phyloP scores from a whole-genome alignment of 495 filamentous ascomycete genomes.

The Pyronema domesticum region DNA sequence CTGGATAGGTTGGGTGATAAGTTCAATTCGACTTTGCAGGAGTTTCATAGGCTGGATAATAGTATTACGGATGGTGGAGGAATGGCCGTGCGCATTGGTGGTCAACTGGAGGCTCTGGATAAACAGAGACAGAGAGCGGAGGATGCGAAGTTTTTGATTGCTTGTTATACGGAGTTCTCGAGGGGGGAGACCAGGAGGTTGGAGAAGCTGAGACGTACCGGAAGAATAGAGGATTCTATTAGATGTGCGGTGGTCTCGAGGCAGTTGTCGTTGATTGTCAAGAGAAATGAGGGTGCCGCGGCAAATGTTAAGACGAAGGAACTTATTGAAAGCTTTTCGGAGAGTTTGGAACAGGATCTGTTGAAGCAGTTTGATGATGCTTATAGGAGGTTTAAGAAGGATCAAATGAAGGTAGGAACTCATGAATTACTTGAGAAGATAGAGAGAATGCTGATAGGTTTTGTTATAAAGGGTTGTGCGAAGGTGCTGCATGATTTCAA shows the following conservation, averaged over 20 bases:
- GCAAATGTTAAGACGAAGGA: constrained; percentile 51
- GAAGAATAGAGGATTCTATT: constrained; percentile 23
- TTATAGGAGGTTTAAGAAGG: constrained; percentile 81
- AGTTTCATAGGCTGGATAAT: constrained; percentile 78
- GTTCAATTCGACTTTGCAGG: constrained; percentile 74
- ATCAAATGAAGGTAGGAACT: constrained; percentile 63
- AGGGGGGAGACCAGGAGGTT: constrained; percentile 25
- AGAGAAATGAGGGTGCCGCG: constrained; percentile 20
- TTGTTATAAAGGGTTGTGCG: constrained; percentile 38
- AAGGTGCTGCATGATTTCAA: constrained; percentile 91
- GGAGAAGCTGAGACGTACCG: constrained; percentile 26
- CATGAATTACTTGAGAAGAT: neutral
- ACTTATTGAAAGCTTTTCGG: constrained; percentile 90
- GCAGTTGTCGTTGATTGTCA: constrained; percentile 22
- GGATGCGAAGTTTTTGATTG: constrained; percentile 85
- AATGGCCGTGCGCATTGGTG: constrained; percentile 85
- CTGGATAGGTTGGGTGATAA: constrained; percentile 68
- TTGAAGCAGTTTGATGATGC: constrained; percentile 92
- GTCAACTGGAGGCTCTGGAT: constrained; percentile 82
- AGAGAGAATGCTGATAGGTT: neutral
- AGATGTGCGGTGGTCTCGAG: constrained; percentile 22
- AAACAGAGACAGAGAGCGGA: constrained; percentile 72
- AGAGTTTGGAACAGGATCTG: constrained; percentile 86
- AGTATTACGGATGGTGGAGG: constrained; percentile 48
- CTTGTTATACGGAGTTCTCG: constrained; percentile 87